Evolutionary conservation across 108 stramenopile species (phyloP).

Genomic region (Parietichytrium sp.): DNA sequence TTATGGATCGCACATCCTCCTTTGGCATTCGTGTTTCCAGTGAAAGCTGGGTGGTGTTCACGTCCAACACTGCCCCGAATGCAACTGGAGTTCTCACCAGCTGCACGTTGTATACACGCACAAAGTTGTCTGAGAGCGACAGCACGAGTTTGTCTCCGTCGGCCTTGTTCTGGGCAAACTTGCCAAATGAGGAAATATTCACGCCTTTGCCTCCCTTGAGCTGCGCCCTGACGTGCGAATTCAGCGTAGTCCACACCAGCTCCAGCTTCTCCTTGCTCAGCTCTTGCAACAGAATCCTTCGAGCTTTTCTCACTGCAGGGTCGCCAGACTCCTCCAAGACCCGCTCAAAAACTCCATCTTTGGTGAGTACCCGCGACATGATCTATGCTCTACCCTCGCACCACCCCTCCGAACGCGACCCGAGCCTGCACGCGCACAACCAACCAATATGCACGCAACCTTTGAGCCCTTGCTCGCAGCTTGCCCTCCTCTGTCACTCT

Average conservation of each 20-base stretch:
- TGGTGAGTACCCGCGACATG: no score
- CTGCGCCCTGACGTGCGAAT: neutral
- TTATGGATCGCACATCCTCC: neutral
- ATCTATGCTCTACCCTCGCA: no score
- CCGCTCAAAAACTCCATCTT: conserved; percentile 6
- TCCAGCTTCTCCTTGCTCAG: neutral
- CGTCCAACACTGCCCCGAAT: neutral
- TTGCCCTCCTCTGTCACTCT: no score
- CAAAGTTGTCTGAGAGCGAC: neutral
- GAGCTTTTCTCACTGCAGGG: neutral
- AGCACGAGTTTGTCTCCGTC: neutral
- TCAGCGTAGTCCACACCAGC: neutral
- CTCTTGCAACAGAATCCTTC: neutral
- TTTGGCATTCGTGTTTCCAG: conserved; percentile 2
- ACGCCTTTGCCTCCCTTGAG: neutral
- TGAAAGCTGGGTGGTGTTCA: neutral
- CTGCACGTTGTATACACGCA: neutral
- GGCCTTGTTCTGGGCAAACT: neutral
- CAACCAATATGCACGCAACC: no score
- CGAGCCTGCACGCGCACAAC: no score
- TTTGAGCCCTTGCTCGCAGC: no score
- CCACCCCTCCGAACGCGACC: no score
- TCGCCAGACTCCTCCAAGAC: neutral
- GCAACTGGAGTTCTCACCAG: neutral
- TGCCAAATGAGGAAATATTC: neutral